Base-by-base conservation (phyloP, 306 rosid species). In the Betula pendula region DNA sequence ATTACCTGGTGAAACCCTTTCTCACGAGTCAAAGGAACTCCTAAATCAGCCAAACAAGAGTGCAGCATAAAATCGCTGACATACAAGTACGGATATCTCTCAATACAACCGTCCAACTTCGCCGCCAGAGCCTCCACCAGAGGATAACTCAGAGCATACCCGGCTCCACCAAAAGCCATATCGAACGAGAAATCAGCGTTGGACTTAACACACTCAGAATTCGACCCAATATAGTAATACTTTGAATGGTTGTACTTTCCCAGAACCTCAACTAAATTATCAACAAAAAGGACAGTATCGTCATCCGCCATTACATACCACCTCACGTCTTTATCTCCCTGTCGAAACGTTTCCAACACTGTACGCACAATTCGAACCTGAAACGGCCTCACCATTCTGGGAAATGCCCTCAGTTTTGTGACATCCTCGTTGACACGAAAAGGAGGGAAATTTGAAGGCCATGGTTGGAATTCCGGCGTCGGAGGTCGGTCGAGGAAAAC, bases 291-390 rank as follows among this genome's bases (percentile, higher is more conserved):
- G 4, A 87, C 27, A 0, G 86, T 89, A 62, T 87, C 90, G 31
- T 85, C 90, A 27, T 89, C 93, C 0, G 84, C 70, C 87, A 81
- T 81, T 2, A 87, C 90, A 15, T 67, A 89, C 93, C 93, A 87
- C 69, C 86, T 87, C 52, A 77, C 84, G 22, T 59, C 35, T 25
- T 68, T 25, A 27, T 83, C 88, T 5, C 84, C 79, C n/a, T 87
- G 48, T 53, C 77, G 62, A 2, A 73, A 81, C 0, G 79, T 65
- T 59, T 89, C 90, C 79, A 77, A 4, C 16, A 89, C 43, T 0
- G 86, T 71, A 3, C 78, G 70, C 0, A 81, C 77, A 8, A 87
- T 84, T 24, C 88, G 77, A 29, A 77, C 65, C 49, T 85, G 88
- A 15, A 49, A 14, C 0, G 74, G 80, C 33, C 16, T 75, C 0